phyloP scores from a whole-genome alignment of 2,329 filamentous ascomycete species.

The Scortechinia acanthostroma region DNA sequence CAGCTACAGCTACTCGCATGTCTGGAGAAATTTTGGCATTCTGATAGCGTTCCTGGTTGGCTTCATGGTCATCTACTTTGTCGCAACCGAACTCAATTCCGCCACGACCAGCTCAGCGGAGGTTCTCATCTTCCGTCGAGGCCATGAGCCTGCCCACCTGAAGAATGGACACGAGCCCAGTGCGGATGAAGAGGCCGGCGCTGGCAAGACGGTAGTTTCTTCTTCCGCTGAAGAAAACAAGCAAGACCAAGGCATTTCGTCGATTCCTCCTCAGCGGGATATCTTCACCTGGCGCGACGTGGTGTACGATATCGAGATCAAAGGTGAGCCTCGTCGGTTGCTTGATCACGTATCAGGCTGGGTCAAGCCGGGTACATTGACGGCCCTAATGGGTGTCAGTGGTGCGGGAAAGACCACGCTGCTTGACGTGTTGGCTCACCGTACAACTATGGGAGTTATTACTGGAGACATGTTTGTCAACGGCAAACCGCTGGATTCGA shows the following conservation, averaged over 20 bases:
- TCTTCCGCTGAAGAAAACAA: slow-evolving; percentile 4
- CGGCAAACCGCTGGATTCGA: slow-evolving; percentile 28
- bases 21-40: slow-evolving; percentile 47
- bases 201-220: slow-evolving; percentile 6
- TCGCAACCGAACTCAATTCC: slow-evolving; percentile 43
- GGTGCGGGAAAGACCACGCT: slow-evolving; percentile 50
- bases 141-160: slow-evolving; percentile 19
- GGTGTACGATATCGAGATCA: slow-evolving; percentile 41
- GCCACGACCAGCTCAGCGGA: slow-evolving; percentile 41
- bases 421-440: slow-evolving; percentile 41
- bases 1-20: slow-evolving; percentile 28
- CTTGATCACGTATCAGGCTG: slow-evolving; percentile 39
- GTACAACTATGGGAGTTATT: slow-evolving; percentile 37
- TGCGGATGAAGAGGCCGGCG: slow-evolving; percentile 7
- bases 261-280: slow-evolving; percentile 22
- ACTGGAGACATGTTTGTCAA: slow-evolving; percentile 41
- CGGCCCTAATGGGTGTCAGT: slow-evolving; percentile 33
- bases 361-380: background rate
- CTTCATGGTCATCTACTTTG: slow-evolving; percentile 41
- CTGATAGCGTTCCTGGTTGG: slow-evolving; percentile 42
- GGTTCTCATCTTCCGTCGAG: slow-evolving; percentile 41
- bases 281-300: slow-evolving; percentile 44
- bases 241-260: slow-evolving; percentile 5
- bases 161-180: slow-evolving; percentile 8
- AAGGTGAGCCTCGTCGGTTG: slow-evolving; percentile 37